Conservation (phyloP, 2,329 filamentous ascomycete genomes). For the Clarireedia hainanense region DNA sequence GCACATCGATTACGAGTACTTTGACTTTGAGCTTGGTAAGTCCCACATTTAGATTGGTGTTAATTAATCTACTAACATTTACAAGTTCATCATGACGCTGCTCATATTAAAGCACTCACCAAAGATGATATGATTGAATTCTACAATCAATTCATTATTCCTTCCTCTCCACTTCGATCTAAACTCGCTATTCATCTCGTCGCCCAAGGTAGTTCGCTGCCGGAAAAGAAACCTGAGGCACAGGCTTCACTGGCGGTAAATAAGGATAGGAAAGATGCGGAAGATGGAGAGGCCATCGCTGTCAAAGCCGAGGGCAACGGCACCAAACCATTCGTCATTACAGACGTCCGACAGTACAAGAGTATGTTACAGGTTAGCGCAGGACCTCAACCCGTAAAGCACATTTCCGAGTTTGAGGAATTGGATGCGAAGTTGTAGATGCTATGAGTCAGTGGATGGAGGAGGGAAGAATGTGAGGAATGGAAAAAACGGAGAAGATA, state of each 20-base stretch:
- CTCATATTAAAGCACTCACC: conserved; percentile 62
- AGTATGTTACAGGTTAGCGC: conserved; percentile 62
- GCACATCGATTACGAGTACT: conserved; percentile 78
- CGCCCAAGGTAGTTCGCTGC: conserved; percentile 49
- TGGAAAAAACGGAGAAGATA: not conserved
- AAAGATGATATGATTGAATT: conserved; percentile 77
- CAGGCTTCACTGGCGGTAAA: conserved; percentile 26
- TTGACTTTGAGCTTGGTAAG: conserved; percentile 81
- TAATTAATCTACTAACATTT: conserved; percentile 6
- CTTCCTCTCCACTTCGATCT: conserved; percentile 63
- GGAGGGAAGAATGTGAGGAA: not conserved
- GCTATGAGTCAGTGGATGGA: too few species aligned
- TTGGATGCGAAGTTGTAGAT: conserved; percentile 68
- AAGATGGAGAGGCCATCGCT: conserved; percentile 12
- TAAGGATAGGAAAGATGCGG: conserved; percentile 27
- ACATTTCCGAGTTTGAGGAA: conserved; percentile 81
- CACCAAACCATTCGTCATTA: conserved; percentile 55
- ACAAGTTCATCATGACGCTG: conserved; percentile 54
- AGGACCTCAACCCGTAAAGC: conserved; percentile 64
- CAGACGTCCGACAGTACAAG: conserved; percentile 76
- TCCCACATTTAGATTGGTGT: not conserved
- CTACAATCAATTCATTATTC: conserved; percentile 67
- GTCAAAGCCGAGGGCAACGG: conserved; percentile 33
- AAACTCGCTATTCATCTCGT: conserved; percentile 79
- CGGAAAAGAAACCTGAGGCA: conserved; percentile 34